Evolutionary conservation across 495 filamentous ascomycete species (phyloP), one percentile per base, ranked within the genome.

Genomic region (Filosporella fistucella): DNA sequence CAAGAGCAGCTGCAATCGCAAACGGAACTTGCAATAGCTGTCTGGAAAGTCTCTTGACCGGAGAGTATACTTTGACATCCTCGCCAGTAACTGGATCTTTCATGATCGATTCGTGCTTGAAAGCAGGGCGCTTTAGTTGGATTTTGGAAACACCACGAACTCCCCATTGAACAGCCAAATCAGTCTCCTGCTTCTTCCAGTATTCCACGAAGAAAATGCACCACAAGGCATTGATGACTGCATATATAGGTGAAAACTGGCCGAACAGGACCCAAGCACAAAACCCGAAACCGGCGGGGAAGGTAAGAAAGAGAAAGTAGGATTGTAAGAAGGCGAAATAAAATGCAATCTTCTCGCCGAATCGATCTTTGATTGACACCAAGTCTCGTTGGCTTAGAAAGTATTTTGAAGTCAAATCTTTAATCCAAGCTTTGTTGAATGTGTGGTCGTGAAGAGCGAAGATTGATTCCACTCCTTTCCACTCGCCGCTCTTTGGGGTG

Each of bases 311-410:
- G 28, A 75, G 68, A 59, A 96, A 94, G 65, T 98, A 98, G 0
- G 85, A 84, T 68, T 96, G 89, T 44, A 95, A 70, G 64, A 98
- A 98, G 2, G 94, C 85, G 60, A 98, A 98, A 68, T 98, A 98
- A 59, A 90, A 96, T 20, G 87, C 93, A 45, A 97, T 88, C 64
- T 85, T 89, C 68, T 97, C 94, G 45, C 93, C 93, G 52, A 96
- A 88, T 25, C 81, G 80, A 63, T 95, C 77, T n/a, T 89, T 76
- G 45, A 98, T 94, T 43, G 84, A 79, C 52, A 85, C 81, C 30
- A 97, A 64, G 49, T 98, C 94, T 25, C 84, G 76, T 1, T 78
- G 70, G 17, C 79, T 82, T 14, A 97, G 74, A 46, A 88, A 79
- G 45, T 86, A 95, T 63, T 86, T 88, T 24, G 76, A 80, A 52